Evolutionary conservation across 176 grass and related monocot species (phyloP).

Genomic region (bread wheat (Triticum aestivum)): DNA sequence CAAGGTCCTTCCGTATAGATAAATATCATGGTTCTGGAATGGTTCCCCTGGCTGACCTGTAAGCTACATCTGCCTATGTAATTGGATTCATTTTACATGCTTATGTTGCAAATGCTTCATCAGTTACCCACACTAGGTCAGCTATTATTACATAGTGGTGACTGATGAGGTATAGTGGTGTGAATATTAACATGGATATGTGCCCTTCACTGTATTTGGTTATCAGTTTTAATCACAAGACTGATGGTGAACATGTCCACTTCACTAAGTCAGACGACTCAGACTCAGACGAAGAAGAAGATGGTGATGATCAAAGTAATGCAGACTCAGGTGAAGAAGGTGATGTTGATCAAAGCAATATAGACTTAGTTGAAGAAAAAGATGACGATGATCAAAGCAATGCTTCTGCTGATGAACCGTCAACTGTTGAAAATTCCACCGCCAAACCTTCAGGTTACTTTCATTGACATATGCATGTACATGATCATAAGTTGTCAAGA

Average conservation of each 20-base stretch:
- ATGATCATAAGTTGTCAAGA: neutral
- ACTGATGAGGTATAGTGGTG: neutral
- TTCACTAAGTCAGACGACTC: conserved; percentile 50
- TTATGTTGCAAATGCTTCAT: conserved; percentile 6
- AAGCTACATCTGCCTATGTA: conserved; percentile 39
- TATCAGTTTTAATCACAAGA: conserved; percentile 95
- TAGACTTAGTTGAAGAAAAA: conserved; percentile 49
- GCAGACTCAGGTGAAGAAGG: neutral
- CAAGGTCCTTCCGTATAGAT: conserved; percentile 83
- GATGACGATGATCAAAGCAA: conserved; percentile 33
- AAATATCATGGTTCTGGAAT: conserved; percentile 80
- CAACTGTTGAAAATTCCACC: conserved; percentile 41
- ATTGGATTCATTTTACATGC: neutral
- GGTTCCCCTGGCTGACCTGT: conserved; percentile 95
- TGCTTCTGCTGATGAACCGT: conserved; percentile 40
- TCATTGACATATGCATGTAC: neutral
- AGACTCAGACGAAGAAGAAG: conserved; percentile 51
- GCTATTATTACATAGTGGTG: neutral
- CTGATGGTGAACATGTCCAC: conserved; percentile 83
- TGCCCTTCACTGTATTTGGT: neutral
- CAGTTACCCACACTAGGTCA: neutral
- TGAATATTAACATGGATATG: conserved; percentile 7
- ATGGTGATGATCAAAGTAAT: conserved; percentile 37
- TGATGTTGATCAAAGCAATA: neutral
- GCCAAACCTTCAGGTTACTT: conserved; percentile 57